Conservation (phyloP, 306 rosid genomes). For the Malus sieversii region DNA sequence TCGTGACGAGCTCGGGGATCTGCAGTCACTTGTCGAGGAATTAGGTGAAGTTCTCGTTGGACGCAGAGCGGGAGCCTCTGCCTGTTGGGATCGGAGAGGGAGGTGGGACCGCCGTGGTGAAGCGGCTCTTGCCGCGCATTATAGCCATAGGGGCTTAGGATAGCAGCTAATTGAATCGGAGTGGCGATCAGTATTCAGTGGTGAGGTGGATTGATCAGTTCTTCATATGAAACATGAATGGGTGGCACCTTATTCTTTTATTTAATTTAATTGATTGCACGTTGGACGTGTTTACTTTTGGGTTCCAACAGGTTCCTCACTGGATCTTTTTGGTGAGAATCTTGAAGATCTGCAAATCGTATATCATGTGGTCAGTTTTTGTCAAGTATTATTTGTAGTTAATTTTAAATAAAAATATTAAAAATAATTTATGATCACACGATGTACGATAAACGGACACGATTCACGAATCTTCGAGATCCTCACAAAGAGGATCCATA, state of each 20-base stretch:
- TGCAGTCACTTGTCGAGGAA: conserved; percentile 45
- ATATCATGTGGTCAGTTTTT: too few species aligned
- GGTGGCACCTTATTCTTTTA: not conserved
- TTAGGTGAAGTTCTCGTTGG: conserved; percentile 38
- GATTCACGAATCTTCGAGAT: too few species aligned
- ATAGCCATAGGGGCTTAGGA: conserved; percentile 21
- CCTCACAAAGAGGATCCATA: too few species aligned
- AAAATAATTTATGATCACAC: rapidly evolving
- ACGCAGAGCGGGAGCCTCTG: conserved; percentile 63
- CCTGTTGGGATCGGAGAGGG: conserved; percentile 81
- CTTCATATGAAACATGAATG: not conserved
- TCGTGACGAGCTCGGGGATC: conserved; percentile 36
- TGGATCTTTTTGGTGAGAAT: too few species aligned
- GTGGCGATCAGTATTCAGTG: not conserved
- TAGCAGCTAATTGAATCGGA: not conserved
- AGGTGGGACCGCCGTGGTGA: conserved; percentile 28
- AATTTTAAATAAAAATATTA: too few species aligned
- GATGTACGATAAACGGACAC: rapidly evolving
- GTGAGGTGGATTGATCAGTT: not conserved
- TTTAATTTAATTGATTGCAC: not conserved
- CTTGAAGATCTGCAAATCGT: rapidly evolving
- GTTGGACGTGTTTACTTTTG: not conserved
- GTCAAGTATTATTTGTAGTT: too few species aligned
- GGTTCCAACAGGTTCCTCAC: too few species aligned
- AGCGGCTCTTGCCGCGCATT: conserved; percentile 18